These are phyloP conservation scores for Vittaforma corneae DNA, from an alignment of 371 early-diverging fungal species.

Conservation along the genomic window DNA sequence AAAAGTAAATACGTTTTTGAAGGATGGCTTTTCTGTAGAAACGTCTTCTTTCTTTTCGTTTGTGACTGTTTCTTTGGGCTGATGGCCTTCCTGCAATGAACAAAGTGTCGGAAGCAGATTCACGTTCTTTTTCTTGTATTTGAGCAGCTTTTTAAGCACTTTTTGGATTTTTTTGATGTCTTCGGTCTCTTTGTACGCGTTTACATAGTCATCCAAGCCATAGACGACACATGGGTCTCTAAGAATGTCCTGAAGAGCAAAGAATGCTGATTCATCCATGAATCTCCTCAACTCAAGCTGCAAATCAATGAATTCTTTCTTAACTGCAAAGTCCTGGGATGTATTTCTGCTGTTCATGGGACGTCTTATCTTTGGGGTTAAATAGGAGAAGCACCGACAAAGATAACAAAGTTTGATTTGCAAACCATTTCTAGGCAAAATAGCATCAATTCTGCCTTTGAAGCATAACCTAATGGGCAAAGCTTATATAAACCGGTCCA, in stretches of 20 bases:
- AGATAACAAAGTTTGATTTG: too few relatives aligned
- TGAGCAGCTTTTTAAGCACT: background rate
- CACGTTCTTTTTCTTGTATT: background rate
- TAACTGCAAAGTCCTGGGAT: background rate
- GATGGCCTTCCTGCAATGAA: background rate
- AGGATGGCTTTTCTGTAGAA: background rate
- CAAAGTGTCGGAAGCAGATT: background rate
- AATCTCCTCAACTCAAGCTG: background rate
- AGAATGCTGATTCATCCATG: background rate
- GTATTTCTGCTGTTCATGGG: background rate
- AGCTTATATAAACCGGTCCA: too few relatives aligned
- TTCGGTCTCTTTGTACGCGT: constrained; percentile 1
- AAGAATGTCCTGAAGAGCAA: background rate
- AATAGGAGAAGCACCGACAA: too few relatives aligned
- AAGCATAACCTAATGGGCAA: too few relatives aligned
- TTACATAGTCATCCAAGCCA: background rate
- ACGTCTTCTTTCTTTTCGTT: background rate
- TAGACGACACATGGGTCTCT: constrained; percentile 5
- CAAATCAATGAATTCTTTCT: background rate
- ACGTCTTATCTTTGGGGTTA: background rate
- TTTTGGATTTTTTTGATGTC: background rate
- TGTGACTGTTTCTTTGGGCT: background rate
- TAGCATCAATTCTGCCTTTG: too few relatives aligned
- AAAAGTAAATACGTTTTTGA: background rate
- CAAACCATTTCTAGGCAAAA: too few relatives aligned